A percentile compares a stretch with the other conserved stretches of the same genome.
These are phyloP conservation scores for Linaria vulgaris DNA, from an alignment of 257 asterid species.

Conservation along the genomic window DNA sequence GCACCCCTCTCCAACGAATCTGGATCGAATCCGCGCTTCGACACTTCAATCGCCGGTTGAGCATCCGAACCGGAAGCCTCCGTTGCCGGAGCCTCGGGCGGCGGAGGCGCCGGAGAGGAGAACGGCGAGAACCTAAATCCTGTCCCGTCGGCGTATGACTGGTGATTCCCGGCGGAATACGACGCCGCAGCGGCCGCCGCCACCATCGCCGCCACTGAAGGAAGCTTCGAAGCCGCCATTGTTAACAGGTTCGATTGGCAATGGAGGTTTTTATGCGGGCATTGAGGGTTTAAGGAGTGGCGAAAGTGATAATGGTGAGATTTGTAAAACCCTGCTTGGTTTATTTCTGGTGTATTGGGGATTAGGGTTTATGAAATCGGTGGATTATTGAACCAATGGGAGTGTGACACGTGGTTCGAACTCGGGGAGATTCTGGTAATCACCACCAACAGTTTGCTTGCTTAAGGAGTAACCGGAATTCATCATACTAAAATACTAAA, in stretches of 20 bases:
- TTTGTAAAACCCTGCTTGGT: conserved; percentile 43
- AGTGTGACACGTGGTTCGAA: conserved; percentile 10
- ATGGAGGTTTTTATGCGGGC: conserved; percentile 12
- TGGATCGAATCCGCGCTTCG: conserved; percentile 73
- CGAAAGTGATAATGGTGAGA: conserved; percentile 17
- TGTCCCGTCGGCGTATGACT: conserved; percentile 44
- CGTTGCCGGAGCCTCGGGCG: conserved; percentile 30
- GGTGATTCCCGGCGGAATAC: conserved; percentile 34
- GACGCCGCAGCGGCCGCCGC: conserved; percentile 46
- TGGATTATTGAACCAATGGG: not conserved
- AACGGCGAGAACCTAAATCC: conserved; percentile 54
- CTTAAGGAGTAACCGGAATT: not conserved
- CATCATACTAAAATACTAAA: no score
- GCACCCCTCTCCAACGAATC: conserved; percentile 82
- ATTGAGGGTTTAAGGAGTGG: conserved; percentile 20
- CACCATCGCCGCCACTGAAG: conserved; percentile 50
- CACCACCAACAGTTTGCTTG: not conserved
- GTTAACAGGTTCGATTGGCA: not conserved
- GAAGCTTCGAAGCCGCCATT: conserved; percentile 50
- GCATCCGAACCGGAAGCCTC: conserved; percentile 47
- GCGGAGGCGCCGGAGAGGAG: conserved; percentile 46
- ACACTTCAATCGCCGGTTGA: conserved; percentile 54
- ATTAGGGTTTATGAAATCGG: conserved; percentile 27
- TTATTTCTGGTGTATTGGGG: no score
- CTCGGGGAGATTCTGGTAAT: conserved; percentile 16